Evolutionary conservation across 495 filamentous ascomycete genomes (phyloP).

Genomic region (Thozetella sp.): DNA sequence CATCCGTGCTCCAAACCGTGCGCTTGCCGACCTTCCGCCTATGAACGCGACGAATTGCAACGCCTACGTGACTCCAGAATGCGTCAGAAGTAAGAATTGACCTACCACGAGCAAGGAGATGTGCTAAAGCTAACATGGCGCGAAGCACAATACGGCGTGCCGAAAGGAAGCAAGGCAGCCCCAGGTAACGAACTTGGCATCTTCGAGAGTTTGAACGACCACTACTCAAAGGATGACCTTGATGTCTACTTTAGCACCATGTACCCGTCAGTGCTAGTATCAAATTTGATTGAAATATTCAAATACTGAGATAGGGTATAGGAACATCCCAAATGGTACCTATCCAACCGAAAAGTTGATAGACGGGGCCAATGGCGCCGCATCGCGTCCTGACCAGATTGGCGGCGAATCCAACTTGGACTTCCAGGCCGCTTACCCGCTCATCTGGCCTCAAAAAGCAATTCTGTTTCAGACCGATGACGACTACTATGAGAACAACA

Average conservation of each 20-base stretch:
- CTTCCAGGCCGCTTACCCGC: conserved; percentile 31
- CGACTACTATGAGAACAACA: conserved; percentile 37
- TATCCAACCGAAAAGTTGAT: conserved; percentile 23
- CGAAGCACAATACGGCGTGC: conserved; percentile 30
- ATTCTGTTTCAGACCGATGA: conserved; percentile 63
- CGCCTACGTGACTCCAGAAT: conserved; percentile 28
- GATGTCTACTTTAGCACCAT: conserved; percentile 60
- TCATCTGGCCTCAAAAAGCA: conserved; percentile 60
- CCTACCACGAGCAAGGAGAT: neutral
- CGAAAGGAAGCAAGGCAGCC: conserved; percentile 21
- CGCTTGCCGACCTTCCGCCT: conserved; percentile 7
- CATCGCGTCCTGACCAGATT: conserved; percentile 17
- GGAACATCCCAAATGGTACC: conserved; percentile 29
- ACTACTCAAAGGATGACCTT: conserved; percentile 56
- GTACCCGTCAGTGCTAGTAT: conserved; percentile 16
- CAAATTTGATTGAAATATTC: neutral
- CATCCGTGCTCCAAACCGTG: neutral
- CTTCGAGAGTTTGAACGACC: conserved; percentile 29
- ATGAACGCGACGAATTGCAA: conserved; percentile 19
- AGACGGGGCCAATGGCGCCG: conserved; percentile 25
- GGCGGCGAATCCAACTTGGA: conserved; percentile 32
- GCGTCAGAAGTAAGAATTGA: conserved; percentile 22
- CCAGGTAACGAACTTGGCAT: conserved; percentile 33
- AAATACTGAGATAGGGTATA: neutral
- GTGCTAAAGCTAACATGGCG: neutral